Base-by-base conservation (phyloP, 2,329 filamentous ascomycete genomes). In the Chrysoporthe puriensis region DNA sequence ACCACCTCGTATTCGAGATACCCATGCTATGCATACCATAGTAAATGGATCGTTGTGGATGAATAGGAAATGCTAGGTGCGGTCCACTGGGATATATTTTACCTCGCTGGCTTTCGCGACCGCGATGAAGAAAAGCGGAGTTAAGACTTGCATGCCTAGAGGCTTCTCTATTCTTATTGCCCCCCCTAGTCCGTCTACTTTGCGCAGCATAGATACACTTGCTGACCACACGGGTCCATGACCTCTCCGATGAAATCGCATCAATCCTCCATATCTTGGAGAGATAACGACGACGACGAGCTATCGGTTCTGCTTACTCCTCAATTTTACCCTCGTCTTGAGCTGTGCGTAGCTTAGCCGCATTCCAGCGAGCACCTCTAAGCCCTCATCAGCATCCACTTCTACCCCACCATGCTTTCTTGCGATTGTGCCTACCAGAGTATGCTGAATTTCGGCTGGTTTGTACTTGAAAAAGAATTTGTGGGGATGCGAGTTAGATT, bases 1-100 rank as follows among this genome's bases (percentile, higher is more conserved):
- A 32, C 11, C 21, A 16, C 50, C 21, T 54, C 50, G 50, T 32
- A 54, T 54, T 13, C 9, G 50, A 21, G 50, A 13, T 54, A 32
- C 4, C 16, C 3, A 54, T 54, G 50, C 50, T 7, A 34, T 26
- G 26, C 26, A 26, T 26, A 32, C 21, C 50, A 54, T 21, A 54
- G 13, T 54, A 26, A 26, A 26, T 54, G 50, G 26, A 54, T 54
- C 50, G 50, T 21, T 34, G 50, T 54, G 50, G 50, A 54, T 54
- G 6, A 32, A 26, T 26, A 54, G 26, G 16, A 54, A 26, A 54
- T 54, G 21, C 21, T 4, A 54, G 11, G 50, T 16, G 21, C 26
- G 50, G 5, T 54, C 21, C 50, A 21, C 50, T 13, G 21, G 16
- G 26, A 26, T 21, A 52, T 32, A 32, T 3, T 26, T 32, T 32